These are phyloP conservation scores for Pelargonium cotyledonis DNA, from an alignment of 441 rosid genomes.

Conservation along the genomic window DNA sequence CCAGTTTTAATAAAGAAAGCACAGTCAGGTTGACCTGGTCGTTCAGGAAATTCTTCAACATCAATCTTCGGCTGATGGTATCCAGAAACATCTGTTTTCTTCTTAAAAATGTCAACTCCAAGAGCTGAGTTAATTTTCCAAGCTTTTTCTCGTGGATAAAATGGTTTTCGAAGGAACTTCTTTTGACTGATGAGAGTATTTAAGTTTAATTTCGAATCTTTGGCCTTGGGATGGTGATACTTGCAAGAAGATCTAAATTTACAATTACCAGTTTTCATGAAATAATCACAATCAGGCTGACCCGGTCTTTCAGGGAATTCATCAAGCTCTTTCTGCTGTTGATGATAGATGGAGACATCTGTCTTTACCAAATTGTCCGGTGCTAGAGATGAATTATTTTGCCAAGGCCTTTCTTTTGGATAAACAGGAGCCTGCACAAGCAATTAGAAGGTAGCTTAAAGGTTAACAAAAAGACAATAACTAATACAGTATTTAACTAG, in stretches of 20 bases:
- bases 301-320: conserved; percentile 31
- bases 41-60: not conserved
- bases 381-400: conserved; percentile 8
- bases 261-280: conserved; percentile 30
- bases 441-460: not conserved
- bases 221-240: conserved; percentile 29
- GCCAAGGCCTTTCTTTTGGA: conserved; percentile 5
- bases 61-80: not conserved
- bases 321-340: conserved; percentile 3
- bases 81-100: not conserved
- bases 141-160: not conserved
- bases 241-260: conserved; percentile 24
- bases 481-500: not conserved
- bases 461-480: not conserved
- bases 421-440: conserved; percentile 16
- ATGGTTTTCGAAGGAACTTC: not conserved
- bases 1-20: not conserved
- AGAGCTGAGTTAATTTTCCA: not conserved
- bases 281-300: conserved; percentile 27
- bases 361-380: not conserved
- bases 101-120: not conserved
- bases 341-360: conserved; percentile 11
- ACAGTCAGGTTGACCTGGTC: not conserved
- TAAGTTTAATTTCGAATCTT: not conserved
- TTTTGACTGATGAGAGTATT: not conserved